These are phyloP conservation scores for Primulina huaijiensis DNA, from an alignment of 257 asterid species.

Conservation along the genomic window DNA sequence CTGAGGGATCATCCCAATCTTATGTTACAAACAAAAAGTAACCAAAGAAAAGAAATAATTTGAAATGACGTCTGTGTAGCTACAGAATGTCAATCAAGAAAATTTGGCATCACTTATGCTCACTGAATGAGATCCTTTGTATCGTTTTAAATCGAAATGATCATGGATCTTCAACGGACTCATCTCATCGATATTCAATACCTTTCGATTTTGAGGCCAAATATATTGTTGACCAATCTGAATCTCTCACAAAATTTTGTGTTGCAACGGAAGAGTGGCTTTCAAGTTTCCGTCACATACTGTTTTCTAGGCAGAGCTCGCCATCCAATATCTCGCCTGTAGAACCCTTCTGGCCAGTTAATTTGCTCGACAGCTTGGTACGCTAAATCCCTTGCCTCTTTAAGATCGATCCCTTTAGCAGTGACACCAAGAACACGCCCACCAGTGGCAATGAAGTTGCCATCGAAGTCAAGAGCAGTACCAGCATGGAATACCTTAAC, in stretches of 20 bases:
- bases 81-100: neutral
- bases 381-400: constrained; percentile 77
- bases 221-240: neutral
- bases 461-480: constrained; percentile 56
- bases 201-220: neutral
- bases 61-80: neutral
- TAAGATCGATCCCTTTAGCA: constrained; percentile 69
- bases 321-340: constrained; percentile 88
- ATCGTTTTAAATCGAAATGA: neutral
- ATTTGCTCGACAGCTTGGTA: constrained; percentile 71
- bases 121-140: neutral
- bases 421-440: constrained; percentile 96
- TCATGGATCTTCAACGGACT: neutral
- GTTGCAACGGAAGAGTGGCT: neutral
- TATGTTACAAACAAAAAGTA: neutral
- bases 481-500: constrained; percentile 88
- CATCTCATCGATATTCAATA: neutral
- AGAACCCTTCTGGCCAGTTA: constrained; percentile 73
- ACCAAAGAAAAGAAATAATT: neutral
- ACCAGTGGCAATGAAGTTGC: constrained; percentile 72
- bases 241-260: neutral
- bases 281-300: constrained; percentile 11
- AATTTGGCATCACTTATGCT: neutral
- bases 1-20: neutral
- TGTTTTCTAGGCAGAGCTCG: constrained; percentile 56